phyloP scores from a whole-genome alignment of 495 filamentous ascomycete genomes.

The Trichoderma orchidacearum region DNA sequence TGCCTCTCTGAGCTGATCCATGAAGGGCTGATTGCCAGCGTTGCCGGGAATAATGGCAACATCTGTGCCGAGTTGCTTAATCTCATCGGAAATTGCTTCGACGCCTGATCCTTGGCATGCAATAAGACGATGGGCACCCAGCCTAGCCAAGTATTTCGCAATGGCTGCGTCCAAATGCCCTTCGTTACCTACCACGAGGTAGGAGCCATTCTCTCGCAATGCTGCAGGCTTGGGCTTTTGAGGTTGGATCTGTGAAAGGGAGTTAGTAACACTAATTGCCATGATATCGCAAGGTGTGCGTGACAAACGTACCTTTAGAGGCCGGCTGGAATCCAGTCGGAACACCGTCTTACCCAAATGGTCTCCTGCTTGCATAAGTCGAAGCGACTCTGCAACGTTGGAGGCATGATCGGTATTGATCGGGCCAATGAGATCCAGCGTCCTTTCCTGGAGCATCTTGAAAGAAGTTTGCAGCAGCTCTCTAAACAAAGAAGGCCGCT shows the following conservation, averaged over 20 bases:
- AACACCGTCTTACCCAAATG: constrained; percentile 45
- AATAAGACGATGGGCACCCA: constrained; percentile 30
- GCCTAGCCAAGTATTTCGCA: constrained; percentile 26
- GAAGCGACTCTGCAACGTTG: constrained; percentile 28
- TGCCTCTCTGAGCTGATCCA: neutral
- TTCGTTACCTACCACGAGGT: constrained; percentile 34
- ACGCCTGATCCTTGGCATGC: neutral
- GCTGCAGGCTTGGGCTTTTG: neutral
- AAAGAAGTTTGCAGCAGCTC: constrained; percentile 12
- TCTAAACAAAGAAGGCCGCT: constrained; percentile 12
- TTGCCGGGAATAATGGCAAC: neutral
- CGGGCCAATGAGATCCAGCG: constrained; percentile 16
- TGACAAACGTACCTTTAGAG: neutral
- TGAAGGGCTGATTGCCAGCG: neutral
- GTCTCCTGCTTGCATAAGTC: constrained; percentile 33
- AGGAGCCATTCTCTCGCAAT: constrained; percentile 10
- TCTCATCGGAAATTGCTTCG: neutral
- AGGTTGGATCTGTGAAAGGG: neutral
- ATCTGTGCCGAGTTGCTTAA: neutral
- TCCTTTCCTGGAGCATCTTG: constrained; percentile 13
- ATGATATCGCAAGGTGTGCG: neutral
- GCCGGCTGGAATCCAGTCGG: neutral
- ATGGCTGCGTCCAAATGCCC: constrained; percentile 38
- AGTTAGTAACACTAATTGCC: neutral
- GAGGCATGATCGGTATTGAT: constrained; percentile 23